Percentiles rank a stretch among this genome's conserved stretches.
These are phyloP conservation scores for Aspergillus sp. DNA, from an alignment of 2,329 filamentous ascomycete genomes.

Conservation along the genomic window DNA sequence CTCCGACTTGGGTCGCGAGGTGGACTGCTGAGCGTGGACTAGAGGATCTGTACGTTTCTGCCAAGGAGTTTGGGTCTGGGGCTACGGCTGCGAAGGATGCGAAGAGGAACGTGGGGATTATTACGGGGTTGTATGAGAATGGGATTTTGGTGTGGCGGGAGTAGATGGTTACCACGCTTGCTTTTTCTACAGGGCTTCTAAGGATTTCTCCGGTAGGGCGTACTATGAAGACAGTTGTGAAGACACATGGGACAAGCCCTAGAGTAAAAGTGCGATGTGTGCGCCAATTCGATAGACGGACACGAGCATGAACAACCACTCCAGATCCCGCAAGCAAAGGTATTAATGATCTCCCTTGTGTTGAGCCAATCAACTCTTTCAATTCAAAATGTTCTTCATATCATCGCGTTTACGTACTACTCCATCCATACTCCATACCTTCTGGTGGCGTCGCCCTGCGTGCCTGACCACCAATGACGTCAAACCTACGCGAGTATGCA, in stretches of 20 bases:
- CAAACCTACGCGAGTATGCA: not conserved
- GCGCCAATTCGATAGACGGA: too few relatives aligned
- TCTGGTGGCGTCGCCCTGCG: not conserved
- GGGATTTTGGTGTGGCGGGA: conserved; percentile 24
- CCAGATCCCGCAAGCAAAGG: too few relatives aligned
- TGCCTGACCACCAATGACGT: not conserved
- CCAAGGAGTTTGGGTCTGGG: conserved; percentile 12
- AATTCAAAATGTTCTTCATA: too few relatives aligned
- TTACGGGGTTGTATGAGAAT: conserved; percentile 23
- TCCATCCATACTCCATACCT: not conserved
- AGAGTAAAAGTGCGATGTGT: too few relatives aligned
- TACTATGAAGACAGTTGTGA: too few relatives aligned
- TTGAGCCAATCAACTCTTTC: too few relatives aligned
- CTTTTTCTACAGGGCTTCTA: too few relatives aligned
- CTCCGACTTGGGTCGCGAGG: conserved; percentile 14
- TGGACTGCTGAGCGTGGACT: conserved; percentile 9
- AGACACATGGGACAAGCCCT: too few relatives aligned
- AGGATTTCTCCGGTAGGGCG: too few relatives aligned
- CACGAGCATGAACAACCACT: too few relatives aligned
- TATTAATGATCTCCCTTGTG: too few relatives aligned
- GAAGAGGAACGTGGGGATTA: conserved; percentile 17
- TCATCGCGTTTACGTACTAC: too few relatives aligned
- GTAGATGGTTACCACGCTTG: not conserved
- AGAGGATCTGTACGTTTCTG: conserved; percentile 14
- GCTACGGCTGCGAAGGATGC: conserved; percentile 20